Base-by-base conservation (phyloP, 768 basidiomycete species). In the Phanerodontia chrysosporium region DNA sequence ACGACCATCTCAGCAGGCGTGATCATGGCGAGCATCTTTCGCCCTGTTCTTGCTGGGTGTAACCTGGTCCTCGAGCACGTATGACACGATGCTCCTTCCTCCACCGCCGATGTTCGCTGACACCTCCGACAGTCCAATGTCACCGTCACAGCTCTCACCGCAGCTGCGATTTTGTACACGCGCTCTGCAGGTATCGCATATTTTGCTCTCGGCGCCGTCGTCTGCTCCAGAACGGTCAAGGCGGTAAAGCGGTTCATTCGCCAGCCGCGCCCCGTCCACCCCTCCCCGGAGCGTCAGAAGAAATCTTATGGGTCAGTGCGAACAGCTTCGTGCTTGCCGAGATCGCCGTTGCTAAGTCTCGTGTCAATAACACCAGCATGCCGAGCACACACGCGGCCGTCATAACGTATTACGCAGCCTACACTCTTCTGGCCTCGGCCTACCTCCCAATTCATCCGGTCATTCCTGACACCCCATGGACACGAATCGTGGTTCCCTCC, bases 321-420 rank as follows among this genome's bases (percentile, higher is more conserved):
- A 3, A 16, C 45, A 10, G 13, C 46, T 35, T 53, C 21, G 12
- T 25, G 27, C n/a, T 21, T 25, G n/a, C 35, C 24, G 27, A 18
- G 13, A 54, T 54, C 39, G n/a, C 13, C 7, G 45, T 27, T 21
- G 14, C 46, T 45, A n/a, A 29, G 25, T 4, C 18, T 22, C 8
- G 28, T 28, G 28, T 46, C 7, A 27, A n/a, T n/a, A 7, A 24
- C 14, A 58, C 49, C 67, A 91, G 90, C 13, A 92, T 92, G 90
- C 90, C 90, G 5, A 89, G 87, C 62, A 92, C 90, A 5, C 90
- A 92, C 69, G 86, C 90, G 12, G 84, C 88, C 10, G 74, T 78
- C 5, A 88, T 89, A 64, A 76, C 79, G 1, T 91, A 78, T 72
- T 87, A 81, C 66, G 84, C 82, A 9, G 75, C 79, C 1, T 92